Evolutionary conservation across 1,284 basidiomycete species (phyloP).

Genomic region (Wolfiporia cocos): DNA sequence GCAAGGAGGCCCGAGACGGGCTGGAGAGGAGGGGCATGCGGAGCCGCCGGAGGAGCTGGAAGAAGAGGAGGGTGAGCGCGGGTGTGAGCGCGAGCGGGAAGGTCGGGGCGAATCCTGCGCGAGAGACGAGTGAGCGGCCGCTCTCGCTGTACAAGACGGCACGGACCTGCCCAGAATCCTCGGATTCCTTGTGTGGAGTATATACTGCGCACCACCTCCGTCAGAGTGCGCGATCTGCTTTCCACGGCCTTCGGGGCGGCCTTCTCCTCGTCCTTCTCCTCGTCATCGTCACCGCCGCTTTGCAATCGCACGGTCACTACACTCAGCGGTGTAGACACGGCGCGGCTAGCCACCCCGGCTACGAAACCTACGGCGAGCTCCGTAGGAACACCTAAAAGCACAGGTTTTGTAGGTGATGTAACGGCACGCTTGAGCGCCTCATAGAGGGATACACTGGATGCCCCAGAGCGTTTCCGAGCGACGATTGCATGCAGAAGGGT

Average conservation of each 20-base stretch:
- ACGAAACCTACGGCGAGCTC: slow-evolving; percentile 47
- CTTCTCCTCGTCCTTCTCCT: slow-evolving; percentile 21
- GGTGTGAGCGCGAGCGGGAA: slow-evolving; percentile 47
- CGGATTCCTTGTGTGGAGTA: slow-evolving; percentile 38
- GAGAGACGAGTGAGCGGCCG: not conserved
- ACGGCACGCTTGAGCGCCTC: slow-evolving; percentile 11
- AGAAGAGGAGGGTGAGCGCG: slow-evolving; percentile 45
- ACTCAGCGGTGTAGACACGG: slow-evolving; percentile 47
- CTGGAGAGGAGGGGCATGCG: slow-evolving; percentile 4
- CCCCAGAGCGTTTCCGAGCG: slow-evolving; percentile 12
- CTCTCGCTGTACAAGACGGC: not conserved
- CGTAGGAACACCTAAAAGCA: slow-evolving; percentile 29
- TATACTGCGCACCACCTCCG: slow-evolving; percentile 32
- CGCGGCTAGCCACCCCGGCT: slow-evolving; percentile 48
- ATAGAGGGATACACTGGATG: slow-evolving; percentile 4
- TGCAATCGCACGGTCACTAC: slow-evolving; percentile 47
- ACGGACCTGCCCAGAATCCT: slow-evolving; percentile 51
- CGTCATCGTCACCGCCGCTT: slow-evolving; percentile 28
- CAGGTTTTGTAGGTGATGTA: slow-evolving; percentile 9
- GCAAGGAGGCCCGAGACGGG: slow-evolving; percentile 19
- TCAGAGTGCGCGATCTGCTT: slow-evolving; percentile 12
- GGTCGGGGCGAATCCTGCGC: slow-evolving; percentile 46
- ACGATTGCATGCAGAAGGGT: slow-evolving; percentile 25
- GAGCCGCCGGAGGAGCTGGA: slow-evolving; percentile 42
- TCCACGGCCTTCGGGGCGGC: slow-evolving; percentile 8